Base-by-base conservation (phyloP, 2,329 filamentous ascomycete species). In the Pseudonectria buxi region DNA sequence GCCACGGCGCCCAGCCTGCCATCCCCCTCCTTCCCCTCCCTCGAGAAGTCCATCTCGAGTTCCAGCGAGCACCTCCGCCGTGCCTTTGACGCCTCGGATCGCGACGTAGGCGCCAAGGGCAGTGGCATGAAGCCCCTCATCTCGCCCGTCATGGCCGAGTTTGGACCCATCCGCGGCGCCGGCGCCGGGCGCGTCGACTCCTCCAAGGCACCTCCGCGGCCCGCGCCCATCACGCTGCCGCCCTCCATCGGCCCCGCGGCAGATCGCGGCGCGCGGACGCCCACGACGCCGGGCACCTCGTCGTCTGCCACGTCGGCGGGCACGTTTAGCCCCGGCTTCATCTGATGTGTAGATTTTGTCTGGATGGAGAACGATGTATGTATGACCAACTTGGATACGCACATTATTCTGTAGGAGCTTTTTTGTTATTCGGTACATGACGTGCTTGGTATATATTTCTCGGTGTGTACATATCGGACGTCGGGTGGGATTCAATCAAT, bases 21-120 rank as follows among this genome's bases (percentile, higher is more conserved):
- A 1, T 62, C 59, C 11, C 61, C 61, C 3, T 57, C 58, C 0
- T 63, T 64, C 16, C 41, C 53, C 3, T 61, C 61, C 0, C 44
- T 64, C 2, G 54, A 59, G 32, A 50, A 56, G 29, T 55, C 55
- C 18, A 56, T 63, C 26, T 60, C 58, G 2, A 53, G 22, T 30
- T 54, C 56, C 10, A 57, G 49, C 36, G 54, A 57, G 29, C 52
- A 53, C 26, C 43, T 64, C 2, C 50, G 53, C 10, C 49, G 45
- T 13, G 51, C 49, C 3, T 57, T 63, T 39, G 59, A 61, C 18
- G 39, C 58, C 14, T 39, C 46, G 11, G 25, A 27, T 24, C n/a
- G 14, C 6, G 35, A 41, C 13, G 32, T 31, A 4, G 31, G 30
- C 4, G 28, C 28, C 24, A 7, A 15, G 29, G 14, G 12, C 11